phyloP scores from a whole-genome alignment of 768 basidiomycete genomes.

The Lactarius psammicola region DNA sequence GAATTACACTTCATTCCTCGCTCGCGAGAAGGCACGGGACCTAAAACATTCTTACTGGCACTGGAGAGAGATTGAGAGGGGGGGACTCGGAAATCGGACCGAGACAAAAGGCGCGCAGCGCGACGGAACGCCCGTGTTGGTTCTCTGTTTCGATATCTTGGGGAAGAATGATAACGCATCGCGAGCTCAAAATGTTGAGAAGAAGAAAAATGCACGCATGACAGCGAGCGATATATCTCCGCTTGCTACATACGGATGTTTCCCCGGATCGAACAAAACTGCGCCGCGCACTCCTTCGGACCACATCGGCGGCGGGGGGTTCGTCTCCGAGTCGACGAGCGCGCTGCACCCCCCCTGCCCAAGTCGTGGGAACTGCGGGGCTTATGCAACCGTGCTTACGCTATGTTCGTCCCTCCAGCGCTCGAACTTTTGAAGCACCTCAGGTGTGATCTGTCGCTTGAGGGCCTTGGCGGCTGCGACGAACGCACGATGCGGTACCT shows the following conservation, averaged over 20 bases:
- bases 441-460: slow-evolving; percentile 81
- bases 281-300: background rate
- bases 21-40: background rate
- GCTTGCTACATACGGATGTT: slow-evolving; percentile 5
- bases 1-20: slow-evolving; percentile 11
- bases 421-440: slow-evolving; percentile 67
- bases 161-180: background rate
- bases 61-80: background rate
- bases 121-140: slow-evolving; percentile 12
- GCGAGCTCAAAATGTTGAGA: background rate
- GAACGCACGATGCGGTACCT: slow-evolving; percentile 80
- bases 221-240: slow-evolving; percentile 5
- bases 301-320: background rate
- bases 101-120: slow-evolving; percentile 1
- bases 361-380: background rate
- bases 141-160: background rate
- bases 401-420: slow-evolving; percentile 53
- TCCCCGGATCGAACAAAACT: background rate
- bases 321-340: background rate
- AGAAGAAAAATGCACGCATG: background rate
- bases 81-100: slow-evolving; percentile 7
- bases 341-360: background rate
- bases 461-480: slow-evolving; percentile 66
- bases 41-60: background rate
- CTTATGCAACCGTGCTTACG: slow-evolving; percentile 9